phyloP scores from a whole-genome alignment of 1,284 basidiomycete genomes.

The Vanrija humicola region DNA sequence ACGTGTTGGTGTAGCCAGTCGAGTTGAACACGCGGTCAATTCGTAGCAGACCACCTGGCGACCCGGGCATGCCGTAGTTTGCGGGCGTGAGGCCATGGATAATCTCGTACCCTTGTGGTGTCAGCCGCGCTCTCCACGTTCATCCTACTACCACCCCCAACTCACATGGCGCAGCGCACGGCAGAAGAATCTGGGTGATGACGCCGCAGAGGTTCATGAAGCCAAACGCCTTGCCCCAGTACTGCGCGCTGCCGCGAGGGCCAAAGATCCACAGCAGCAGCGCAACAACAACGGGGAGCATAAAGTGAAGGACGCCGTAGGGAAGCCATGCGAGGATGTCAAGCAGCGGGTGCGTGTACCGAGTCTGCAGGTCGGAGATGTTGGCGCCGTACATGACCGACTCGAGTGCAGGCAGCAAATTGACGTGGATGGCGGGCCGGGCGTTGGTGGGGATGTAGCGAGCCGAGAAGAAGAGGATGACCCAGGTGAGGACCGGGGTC shows the following conservation, averaged over 20 bases:
- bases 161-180: conserved; percentile 81
- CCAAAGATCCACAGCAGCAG: conserved; percentile 74
- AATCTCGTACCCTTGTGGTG: conserved; percentile 82
- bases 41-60: conserved; percentile 84
- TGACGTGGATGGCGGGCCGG: conserved; percentile 82
- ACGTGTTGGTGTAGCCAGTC: conserved; percentile 72
- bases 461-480: conserved; percentile 80
- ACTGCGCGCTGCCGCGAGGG: conserved; percentile 71
- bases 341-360: conserved; percentile 84
- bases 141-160: conserved; percentile 5
- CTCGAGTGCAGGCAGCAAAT: conserved; percentile 88
- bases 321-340: conserved; percentile 95
- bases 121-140: background rate
- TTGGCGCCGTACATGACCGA: conserved; percentile 93
- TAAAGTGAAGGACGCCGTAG: conserved; percentile 90
- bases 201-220: conserved; percentile 92
- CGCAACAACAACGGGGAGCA: conserved; percentile 73
- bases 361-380: conserved; percentile 91
- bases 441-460: conserved; percentile 72
- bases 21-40: conserved; percentile 85
- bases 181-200: conserved; percentile 80
- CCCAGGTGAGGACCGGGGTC: conserved; percentile 77
- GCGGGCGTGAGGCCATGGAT: conserved; percentile 95
- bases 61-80: conserved; percentile 85
- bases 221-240: conserved; percentile 85